Evolutionary conservation across 345 rosid species (phyloP).

Genomic region (Anacardium occidentale): DNA sequence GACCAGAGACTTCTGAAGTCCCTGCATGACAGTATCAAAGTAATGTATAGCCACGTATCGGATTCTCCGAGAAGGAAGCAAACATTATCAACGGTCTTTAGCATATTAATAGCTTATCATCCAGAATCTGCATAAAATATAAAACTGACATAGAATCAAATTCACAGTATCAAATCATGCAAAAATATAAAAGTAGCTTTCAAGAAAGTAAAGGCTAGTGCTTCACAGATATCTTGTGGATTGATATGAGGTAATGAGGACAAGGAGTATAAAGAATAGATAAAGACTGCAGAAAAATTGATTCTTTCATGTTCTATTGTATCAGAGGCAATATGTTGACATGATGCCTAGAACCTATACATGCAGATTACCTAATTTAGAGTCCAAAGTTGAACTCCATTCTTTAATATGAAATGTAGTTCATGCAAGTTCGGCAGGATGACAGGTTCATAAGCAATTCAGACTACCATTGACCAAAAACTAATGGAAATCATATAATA

Average conservation of each 20-base stretch:
- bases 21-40: neutral
- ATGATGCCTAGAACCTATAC: neutral
- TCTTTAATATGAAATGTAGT: no score
- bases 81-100: neutral
- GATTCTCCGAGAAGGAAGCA: constrained; percentile 1
- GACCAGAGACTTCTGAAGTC: neutral
- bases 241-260: neutral
- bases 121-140: neutral
- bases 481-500: neutral
- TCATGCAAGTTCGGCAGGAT: neutral
- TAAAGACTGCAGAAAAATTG: neutral
- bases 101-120: neutral
- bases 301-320: no score
- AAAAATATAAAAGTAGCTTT: neutral
- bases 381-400: neutral
- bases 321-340: neutral
- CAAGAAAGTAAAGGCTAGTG: neutral
- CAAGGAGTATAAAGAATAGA: no score
- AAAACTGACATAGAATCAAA: neutral
- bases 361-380: neutral
- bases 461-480: neutral
- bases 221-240: neutral
- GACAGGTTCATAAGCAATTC: neutral
- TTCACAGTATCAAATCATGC: neutral
- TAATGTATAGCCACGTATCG: neutral